These are phyloP conservation scores for Saccharomycopsis sp. DNA, from an alignment of 805 yeast species.

Conservation along the genomic window DNA sequence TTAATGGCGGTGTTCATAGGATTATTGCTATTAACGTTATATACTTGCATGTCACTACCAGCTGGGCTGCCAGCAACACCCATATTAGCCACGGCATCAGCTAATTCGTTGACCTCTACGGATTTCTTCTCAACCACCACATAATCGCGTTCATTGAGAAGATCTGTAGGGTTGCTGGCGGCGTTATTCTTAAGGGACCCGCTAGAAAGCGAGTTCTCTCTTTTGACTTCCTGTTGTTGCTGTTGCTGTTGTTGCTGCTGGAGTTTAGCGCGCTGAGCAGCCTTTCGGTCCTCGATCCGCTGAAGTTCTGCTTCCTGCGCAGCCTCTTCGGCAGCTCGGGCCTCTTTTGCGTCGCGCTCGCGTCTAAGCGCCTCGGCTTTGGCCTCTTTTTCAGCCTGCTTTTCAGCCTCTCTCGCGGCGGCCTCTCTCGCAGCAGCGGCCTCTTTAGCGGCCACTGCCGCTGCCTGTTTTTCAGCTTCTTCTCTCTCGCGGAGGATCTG, in stretches of 20 bases:
- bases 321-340: not conserved
- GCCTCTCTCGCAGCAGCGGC: too few relatives aligned
- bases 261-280: not conserved
- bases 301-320: not conserved
- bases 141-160: constrained; percentile 61
- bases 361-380: too few relatives aligned
- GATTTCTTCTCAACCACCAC: constrained; percentile 93
- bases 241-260: not conserved
- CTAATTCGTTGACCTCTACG: constrained; percentile 91
- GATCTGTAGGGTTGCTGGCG: constrained; percentile 13
- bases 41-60: not conserved
- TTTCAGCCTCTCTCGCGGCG: not conserved
- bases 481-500: constrained; percentile 11
- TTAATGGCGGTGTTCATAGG: constrained; percentile 1
- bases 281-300: not conserved
- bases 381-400: not conserved
- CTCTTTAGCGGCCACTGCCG: not conserved
- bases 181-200: too few relatives aligned
- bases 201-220: too few relatives aligned
- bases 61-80: constrained; percentile 27
- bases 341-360: too few relatives aligned
- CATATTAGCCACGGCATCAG: constrained; percentile 78
- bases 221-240: constrained; percentile 5
- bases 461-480: constrained; percentile 4
- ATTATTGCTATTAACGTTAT: constrained; percentile 6